Conservation (phyloP, 1,139 yeast species). For the Pneumocystis oryctolagi region DNA sequence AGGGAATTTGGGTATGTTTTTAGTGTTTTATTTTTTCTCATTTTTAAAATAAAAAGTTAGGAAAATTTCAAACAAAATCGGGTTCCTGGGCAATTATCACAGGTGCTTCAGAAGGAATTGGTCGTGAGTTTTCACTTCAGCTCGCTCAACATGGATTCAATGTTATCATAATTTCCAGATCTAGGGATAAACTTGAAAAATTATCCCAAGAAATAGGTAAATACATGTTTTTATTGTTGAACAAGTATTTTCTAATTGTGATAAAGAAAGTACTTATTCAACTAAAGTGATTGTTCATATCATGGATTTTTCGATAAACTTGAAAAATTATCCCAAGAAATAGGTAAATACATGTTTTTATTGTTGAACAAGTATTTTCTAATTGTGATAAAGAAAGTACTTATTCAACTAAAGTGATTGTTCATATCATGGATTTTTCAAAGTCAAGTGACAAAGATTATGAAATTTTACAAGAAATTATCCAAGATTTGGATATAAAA, state of each 20-base stretch:
- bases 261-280: slow-evolving; percentile 33
- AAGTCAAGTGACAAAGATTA: slow-evolving; percentile 42
- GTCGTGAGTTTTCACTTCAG: slow-evolving; percentile 77
- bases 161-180: slow-evolving; percentile 69
- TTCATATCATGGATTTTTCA: slow-evolving; percentile 69
- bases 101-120: slow-evolving; percentile 96
- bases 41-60: neutral
- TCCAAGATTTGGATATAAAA: slow-evolving; percentile 41
- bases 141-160: slow-evolving; percentile 77
- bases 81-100: slow-evolving; percentile 82
- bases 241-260: neutral
- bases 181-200: slow-evolving; percentile 55
- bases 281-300: slow-evolving; percentile 57
- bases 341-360: slow-evolving; percentile 23
- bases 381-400: slow-evolving; percentile 24
- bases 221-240: neutral
- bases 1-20: neutral
- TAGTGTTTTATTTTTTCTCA: neutral
- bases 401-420: slow-evolving; percentile 47
- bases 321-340: slow-evolving; percentile 48
- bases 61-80: slow-evolving; percentile 17
- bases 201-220: slow-evolving; percentile 46
- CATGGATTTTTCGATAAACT: slow-evolving; percentile 65
- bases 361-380: neutral
- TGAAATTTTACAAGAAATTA: slow-evolving; percentile 33